These are phyloP conservation scores for Nematocida sp. DNA, from an alignment of 371 early-diverging fungal species.

Conservation along the genomic window DNA sequence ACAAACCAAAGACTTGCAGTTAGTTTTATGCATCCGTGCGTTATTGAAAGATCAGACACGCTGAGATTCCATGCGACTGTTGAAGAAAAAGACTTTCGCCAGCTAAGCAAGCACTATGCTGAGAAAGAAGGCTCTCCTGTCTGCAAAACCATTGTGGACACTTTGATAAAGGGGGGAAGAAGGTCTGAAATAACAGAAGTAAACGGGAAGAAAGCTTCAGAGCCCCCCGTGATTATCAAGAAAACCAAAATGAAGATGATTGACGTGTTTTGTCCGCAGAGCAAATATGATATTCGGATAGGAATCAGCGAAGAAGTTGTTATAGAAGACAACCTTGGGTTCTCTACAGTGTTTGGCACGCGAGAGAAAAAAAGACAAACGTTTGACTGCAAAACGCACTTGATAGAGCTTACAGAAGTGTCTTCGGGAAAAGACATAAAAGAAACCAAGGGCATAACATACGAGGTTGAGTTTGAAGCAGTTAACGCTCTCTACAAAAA, in stretches of 20 bases:
- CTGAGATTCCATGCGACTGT: slow-evolving; percentile 32
- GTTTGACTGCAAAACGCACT: background rate
- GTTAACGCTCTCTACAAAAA: slow-evolving; percentile 1
- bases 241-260: slow-evolving; percentile 24
- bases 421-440: background rate
- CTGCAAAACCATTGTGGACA: slow-evolving; percentile 19
- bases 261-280: slow-evolving; percentile 35
- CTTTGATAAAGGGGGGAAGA: slow-evolving; percentile 18
- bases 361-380: slow-evolving; percentile 25
- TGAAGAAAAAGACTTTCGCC: background rate
- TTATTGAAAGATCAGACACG: slow-evolving; percentile 25
- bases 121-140: background rate
- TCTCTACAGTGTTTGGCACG: background rate
- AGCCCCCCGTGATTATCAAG: slow-evolving; percentile 1
- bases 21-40: slow-evolving; percentile 22
- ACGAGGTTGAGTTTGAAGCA: slow-evolving; percentile 47
- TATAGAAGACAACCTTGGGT: slow-evolving; percentile 14
- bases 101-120: background rate
- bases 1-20: slow-evolving; percentile 14
- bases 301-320: slow-evolving; percentile 44
- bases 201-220: background rate
- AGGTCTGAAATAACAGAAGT: slow-evolving; percentile 32
- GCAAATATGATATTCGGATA: slow-evolving; percentile 34
- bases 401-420: slow-evolving; percentile 33
- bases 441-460: background rate